Percentiles rank a stretch among this genome's conserved stretches.
Conservation (phyloP, 2,329 filamentous ascomycete species). For the Neurospora sp. region DNA sequence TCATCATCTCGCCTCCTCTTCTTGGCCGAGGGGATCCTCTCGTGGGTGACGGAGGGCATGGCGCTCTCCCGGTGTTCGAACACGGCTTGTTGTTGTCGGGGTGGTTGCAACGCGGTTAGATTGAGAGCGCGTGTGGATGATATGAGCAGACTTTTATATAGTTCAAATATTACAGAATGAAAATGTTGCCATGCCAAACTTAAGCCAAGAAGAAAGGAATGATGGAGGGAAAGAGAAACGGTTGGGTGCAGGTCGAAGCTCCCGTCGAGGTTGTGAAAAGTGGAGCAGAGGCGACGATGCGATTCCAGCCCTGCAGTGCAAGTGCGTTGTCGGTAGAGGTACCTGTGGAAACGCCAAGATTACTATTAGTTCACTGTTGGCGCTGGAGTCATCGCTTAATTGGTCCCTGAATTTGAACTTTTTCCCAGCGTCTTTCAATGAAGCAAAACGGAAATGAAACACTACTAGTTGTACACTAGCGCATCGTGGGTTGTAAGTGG, state of each 20-base stretch:
- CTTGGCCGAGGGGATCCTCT: constrained; percentile 23
- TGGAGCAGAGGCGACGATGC: background rate
- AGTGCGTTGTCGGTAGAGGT: background rate
- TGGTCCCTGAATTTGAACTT: background rate
- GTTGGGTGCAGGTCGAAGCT: background rate
- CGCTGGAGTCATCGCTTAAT: background rate
- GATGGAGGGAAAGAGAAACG: background rate
- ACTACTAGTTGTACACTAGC: background rate
- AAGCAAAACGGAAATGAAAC: background rate
- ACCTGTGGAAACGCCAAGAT: background rate
- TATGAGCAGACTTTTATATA: background rate
- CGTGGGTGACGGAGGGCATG: constrained; percentile 30
- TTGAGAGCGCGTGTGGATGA: background rate
- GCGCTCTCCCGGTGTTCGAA: background rate
- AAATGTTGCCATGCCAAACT: background rate
- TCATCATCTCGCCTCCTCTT: constrained; percentile 29
- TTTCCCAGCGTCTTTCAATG: background rate
- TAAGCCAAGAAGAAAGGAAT: background rate
- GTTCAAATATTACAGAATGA: background rate
- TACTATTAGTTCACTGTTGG: too few species aligned
- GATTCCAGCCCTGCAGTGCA: background rate
- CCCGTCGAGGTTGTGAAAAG: background rate
- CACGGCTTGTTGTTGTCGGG: background rate
- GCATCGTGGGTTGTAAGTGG: background rate
- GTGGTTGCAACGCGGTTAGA: background rate